Base-by-base conservation (phyloP, 345 rosid species). In the Alliaria petiolata region DNA sequence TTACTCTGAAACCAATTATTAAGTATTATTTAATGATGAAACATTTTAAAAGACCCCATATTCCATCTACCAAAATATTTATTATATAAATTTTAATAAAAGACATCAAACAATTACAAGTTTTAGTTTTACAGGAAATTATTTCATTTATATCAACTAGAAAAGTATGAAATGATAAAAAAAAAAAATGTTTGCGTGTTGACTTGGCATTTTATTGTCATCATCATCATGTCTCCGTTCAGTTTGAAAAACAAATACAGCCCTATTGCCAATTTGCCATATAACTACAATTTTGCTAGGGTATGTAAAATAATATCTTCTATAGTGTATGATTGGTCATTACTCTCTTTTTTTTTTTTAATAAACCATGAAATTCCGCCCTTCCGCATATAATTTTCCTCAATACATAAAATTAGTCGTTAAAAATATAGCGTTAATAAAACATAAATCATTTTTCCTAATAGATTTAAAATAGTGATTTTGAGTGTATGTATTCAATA, bases 191-290 rank as follows among this genome's bases (percentile, higher is more conserved):
- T 43, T 71, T 19, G 34, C 56, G 56, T 72, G 64, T 62, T 72
- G 76, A 54, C 76, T 43, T 53, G 62, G 39, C 61, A 43, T 40
- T 52, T 62, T 22, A 16, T 30, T n/a, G 62, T 70, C 54, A n/a
- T 43, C 61, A 51, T 50, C 22, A 28, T 50, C 60, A 50, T 70
- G 50, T 39, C 53, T 12, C 15, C 3, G 14, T 47, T 36, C n/a
- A 59, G 66, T 47, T 47, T 58, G 50, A 25, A 36, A 70, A 49
- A 2, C 28, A 28, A 6, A 20, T 1, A 62, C 36, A 51, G 16
- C 69, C 66, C 52, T 13, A 40, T 62, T 62, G 75, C 62, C 62
- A 62, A 71, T 30, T 71, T 61, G 62, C 14, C 63, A 46, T 69
- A 42, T 62, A 52, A 20, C 28, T 40, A 64, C 22, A 63, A 46